phyloP scores from a whole-genome alignment of 169 alveolate genomes.

The Eimeria tenella region DNA sequence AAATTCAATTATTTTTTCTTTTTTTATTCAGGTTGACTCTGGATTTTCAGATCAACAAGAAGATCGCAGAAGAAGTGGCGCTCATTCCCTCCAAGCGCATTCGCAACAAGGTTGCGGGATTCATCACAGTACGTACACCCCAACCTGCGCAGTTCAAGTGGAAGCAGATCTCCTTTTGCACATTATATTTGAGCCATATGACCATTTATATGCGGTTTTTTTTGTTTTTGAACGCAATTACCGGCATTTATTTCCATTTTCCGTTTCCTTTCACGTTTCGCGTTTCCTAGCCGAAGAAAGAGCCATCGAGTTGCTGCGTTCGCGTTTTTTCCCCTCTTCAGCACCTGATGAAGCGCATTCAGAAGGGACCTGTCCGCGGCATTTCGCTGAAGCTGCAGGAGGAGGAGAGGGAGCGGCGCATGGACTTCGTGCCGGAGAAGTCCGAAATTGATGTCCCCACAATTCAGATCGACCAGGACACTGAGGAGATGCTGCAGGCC shows the following conservation, averaged over 20 bases:
- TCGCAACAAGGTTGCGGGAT: conserved; percentile 92
- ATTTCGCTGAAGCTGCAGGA: conserved; percentile 99
- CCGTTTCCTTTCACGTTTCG: not conserved
- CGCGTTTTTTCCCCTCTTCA: not conserved
- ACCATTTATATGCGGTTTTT: not conserved
- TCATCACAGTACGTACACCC: conserved; percentile 80
- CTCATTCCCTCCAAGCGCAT: conserved; percentile 97
- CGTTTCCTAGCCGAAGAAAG: not conserved
- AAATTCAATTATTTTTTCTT: not conserved
- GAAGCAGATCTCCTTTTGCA: too few species aligned
- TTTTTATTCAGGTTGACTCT: conserved; percentile 88
- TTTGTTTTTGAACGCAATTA: not conserved
- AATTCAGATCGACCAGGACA: conserved; percentile 93
- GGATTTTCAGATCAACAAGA: conserved; percentile 99
- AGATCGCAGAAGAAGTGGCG: conserved; percentile 99
- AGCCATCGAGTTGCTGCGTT: not conserved
- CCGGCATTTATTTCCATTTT: not conserved
- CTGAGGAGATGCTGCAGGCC: conserved; percentile 91
- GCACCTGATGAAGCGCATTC: conserved; percentile 94
- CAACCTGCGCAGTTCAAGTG: too few species aligned
- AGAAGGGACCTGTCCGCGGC: conserved; percentile 99
- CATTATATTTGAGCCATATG: too few species aligned
- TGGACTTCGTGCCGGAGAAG: conserved; percentile 98
- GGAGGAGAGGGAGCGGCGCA: conserved; percentile 99
- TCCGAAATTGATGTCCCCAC: conserved; percentile 93